Evolutionary conservation across 1,284 basidiomycete genomes (phyloP).

Genomic region (Rhodotorula sp.): DNA sequence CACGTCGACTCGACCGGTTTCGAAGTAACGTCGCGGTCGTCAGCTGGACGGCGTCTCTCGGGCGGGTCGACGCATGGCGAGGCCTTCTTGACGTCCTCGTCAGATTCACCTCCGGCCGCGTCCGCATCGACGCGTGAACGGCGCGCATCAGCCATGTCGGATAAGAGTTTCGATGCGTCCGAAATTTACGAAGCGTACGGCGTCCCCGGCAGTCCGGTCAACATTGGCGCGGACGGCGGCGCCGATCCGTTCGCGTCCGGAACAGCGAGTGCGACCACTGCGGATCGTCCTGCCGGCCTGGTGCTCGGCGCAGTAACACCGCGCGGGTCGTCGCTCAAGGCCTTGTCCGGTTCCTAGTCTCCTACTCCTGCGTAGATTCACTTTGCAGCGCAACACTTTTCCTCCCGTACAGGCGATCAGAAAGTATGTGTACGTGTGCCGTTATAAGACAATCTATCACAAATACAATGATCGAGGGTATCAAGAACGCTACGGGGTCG

Average conservation of each 20-base stretch:
- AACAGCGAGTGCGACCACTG: too few species aligned
- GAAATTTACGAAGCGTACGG: conserved; percentile 37
- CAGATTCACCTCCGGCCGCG: not conserved
- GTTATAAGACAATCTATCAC: too few species aligned
- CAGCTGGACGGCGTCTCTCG: not conserved
- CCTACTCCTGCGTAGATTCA: too few species aligned
- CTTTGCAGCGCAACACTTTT: too few species aligned
- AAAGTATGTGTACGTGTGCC: too few species aligned
- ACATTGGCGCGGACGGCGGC: too few species aligned
- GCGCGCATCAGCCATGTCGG: conserved; percentile 16
- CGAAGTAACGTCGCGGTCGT: conserved; percentile 16
- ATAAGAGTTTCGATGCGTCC: conserved; percentile 21
- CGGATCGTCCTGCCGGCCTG: not conserved
- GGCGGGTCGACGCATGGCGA: not conserved
- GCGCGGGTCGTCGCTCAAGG: conserved; percentile 7
- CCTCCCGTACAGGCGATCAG: too few species aligned
- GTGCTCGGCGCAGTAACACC: conserved; percentile 9
- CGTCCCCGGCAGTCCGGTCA: not conserved
- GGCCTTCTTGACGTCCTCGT: not conserved
- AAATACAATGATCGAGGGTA: too few species aligned
- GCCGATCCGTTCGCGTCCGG: not conserved
- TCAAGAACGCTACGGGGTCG: too few species aligned
- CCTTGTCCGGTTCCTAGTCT: not conserved
- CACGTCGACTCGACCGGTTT: conserved; percentile 10
- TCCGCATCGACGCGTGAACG: not conserved